phyloP scores from a whole-genome alignment of 441 rosid species.

The Arabidopsis lyrata region DNA sequence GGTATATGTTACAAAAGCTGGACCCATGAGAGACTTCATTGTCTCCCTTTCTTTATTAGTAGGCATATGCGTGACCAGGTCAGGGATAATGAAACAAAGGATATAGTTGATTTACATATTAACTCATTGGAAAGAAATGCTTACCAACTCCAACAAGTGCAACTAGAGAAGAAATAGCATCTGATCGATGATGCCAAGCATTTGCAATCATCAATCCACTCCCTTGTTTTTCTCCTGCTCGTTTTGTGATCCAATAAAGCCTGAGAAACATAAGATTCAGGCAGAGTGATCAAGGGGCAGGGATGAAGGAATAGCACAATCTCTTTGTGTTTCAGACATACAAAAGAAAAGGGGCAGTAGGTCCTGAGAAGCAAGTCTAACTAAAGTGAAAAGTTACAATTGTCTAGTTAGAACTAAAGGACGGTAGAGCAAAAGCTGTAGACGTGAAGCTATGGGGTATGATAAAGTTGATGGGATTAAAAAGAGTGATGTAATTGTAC shows the following conservation, averaged over 20 bases:
- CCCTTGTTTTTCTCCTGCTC: constrained; percentile 86
- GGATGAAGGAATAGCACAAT: constrained; percentile 36
- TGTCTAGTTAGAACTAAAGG: not conserved
- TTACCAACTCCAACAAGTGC: constrained; percentile 96
- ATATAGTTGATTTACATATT: not conserved
- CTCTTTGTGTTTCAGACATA: constrained; percentile 48
- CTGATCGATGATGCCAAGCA: constrained; percentile 99
- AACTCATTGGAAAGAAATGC: constrained; percentile 27
- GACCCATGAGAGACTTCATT: constrained; percentile 2
- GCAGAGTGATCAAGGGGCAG: constrained; percentile 15
- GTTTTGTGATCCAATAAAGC: constrained; percentile 94
- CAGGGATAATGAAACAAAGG: constrained; percentile 4
- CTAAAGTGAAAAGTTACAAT: not conserved
- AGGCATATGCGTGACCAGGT: constrained; percentile 13
- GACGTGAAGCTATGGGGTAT: constrained; percentile 16
- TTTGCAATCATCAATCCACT: constrained; percentile 98
- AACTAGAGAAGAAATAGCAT: constrained; percentile 92
- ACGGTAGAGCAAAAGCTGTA: too few species aligned
- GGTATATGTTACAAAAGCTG: not conserved
- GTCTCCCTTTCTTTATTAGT: not conserved
- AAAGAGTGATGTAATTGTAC: constrained; percentile 48
- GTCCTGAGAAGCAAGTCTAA: too few species aligned
- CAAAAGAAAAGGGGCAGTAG: not conserved
- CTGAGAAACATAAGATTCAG: constrained; percentile 45
- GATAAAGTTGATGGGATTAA: not conserved